A percentile compares a stretch with the other conserved stretches of the same genome.
phyloP scores from a whole-genome alignment of 1,139 yeast genomes.

The Debaryomycetaceae sp. region DNA sequence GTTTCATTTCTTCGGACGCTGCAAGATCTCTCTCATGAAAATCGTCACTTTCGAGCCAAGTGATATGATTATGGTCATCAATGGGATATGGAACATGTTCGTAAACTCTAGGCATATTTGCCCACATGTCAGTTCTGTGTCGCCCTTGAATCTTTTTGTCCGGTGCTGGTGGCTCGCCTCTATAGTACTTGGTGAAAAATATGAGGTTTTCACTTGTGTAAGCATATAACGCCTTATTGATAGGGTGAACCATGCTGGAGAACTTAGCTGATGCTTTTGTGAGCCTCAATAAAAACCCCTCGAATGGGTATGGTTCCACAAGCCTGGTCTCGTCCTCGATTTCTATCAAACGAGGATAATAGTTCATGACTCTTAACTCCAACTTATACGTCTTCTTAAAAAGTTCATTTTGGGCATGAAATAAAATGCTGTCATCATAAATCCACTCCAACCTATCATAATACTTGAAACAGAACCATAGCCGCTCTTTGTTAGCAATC shows the following conservation, averaged over 20 bases:
- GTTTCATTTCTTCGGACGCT: conserved; percentile 61
- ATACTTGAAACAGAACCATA: conserved; percentile 58
- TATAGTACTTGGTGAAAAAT: conserved; percentile 52
- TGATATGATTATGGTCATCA: conserved; percentile 48
- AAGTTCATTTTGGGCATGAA: conserved; percentile 32
- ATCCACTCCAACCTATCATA: conserved; percentile 82
- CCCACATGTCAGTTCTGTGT: conserved; percentile 17
- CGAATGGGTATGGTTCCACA: conserved; percentile 64
- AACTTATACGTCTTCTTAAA: conserved; percentile 29
- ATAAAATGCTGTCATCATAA: conserved; percentile 46
- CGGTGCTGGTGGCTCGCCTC: conserved; percentile 63
- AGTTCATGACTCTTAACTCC: conserved; percentile 51
- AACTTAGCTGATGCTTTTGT: conserved; percentile 41
- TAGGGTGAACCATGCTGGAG: conserved; percentile 41
- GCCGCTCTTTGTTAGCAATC: conserved; percentile 17
- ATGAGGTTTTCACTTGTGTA: conserved; percentile 60
- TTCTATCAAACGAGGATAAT: conserved; percentile 3
- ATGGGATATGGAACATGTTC: conserved; percentile 49
- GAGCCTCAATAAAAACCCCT: conserved; percentile 68
- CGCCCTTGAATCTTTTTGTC: conserved; percentile 23
- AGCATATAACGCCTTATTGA: conserved; percentile 52
- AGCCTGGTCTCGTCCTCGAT: conserved; percentile 9
- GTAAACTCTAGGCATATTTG: conserved; percentile 32
- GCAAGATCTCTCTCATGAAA: conserved; percentile 49
- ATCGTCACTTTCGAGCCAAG: conserved; percentile 53